phyloP scores from a whole-genome alignment of 495 filamentous ascomycete genomes.

The Ramalina intermedia region DNA sequence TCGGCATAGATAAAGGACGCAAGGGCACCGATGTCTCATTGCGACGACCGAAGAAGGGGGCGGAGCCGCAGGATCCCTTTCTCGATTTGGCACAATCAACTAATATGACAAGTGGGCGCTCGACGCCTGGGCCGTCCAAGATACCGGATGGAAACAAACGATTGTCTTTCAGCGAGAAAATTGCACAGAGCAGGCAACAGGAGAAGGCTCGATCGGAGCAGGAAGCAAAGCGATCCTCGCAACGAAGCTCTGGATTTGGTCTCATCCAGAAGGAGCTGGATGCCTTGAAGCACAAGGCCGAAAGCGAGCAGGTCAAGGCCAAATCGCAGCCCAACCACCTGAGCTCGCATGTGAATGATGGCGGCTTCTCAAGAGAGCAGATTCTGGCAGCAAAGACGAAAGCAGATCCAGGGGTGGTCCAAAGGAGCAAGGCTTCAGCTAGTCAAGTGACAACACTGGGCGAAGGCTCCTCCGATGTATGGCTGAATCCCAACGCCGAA shows the following conservation, averaged over 20 bases:
- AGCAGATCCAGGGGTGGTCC: constrained; percentile 18
- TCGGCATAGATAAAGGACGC: constrained; percentile 85
- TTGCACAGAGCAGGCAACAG: constrained; percentile 47
- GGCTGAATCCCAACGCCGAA: constrained; percentile 10
- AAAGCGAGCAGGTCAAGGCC: constrained; percentile 21
- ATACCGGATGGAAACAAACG: constrained; percentile 18
- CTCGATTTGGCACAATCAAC: constrained; percentile 12
- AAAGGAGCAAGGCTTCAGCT: constrained; percentile 39
- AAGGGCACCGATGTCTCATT: constrained; percentile 74
- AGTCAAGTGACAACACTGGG: constrained; percentile 6
- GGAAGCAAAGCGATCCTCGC: constrained; percentile 38
- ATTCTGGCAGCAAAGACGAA: constrained; percentile 30
- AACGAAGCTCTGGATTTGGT: constrained; percentile 59
- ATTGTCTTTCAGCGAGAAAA: constrained; percentile 74
- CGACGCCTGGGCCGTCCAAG: not conserved
- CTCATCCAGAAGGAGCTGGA: constrained; percentile 52
- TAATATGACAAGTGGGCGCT: not conserved
- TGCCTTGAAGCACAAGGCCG: constrained; percentile 45
- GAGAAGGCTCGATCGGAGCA: constrained; percentile 37
- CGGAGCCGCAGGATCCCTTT: constrained; percentile 24
- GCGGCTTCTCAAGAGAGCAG: constrained; percentile 32
- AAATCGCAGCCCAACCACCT: not conserved
- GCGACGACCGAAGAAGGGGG: constrained; percentile 48
- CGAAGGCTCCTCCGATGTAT: constrained; percentile 1
- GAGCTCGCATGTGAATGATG: not conserved